Evolutionary conservation across 2,329 filamentous ascomycete genomes (phyloP), one percentile per base, ranked within the genome.

Genomic region (Hypoxylon sp.): DNA sequence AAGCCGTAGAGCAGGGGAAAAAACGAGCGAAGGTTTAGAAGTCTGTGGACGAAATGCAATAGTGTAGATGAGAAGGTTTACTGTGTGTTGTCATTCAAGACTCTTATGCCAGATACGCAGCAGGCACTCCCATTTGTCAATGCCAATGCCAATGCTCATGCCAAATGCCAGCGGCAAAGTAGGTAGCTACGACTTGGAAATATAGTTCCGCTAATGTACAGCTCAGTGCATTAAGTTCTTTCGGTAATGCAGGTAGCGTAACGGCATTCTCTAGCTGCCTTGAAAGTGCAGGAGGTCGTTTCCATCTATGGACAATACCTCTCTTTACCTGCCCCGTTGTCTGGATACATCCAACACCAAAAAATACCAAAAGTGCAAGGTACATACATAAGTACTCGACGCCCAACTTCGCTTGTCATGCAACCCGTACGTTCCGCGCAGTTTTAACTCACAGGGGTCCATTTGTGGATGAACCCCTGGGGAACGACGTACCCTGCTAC

Each of bases 171-270:
- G 28, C 28, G 28, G 28, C 28, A 30, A 6, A 67, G 60, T 43
- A 66, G 51, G 57, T 63, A 53, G 60, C 53, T 63, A 60, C 53
- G 32, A 66, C 38, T 49, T 38, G 48, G 51, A 50, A 65, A 64
- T 64, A 64, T 64, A 64, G 43, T 60, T 49, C 55, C 55, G 45
- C 55, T 56, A 60, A 62, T 69, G 67, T 69, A 69, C 55, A 66
- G 11, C 43, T 28, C 32, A 60, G 53, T 67, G 64, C 64, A 61
- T 68, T 32, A 55, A 61, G 62, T 46, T 55, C 55, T 67, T 19
- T 69, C 67, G 67, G 64, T 50, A 67, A 69, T 69, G 64, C 67
- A 67, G 34, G 65, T 68, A 65, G 68, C 68, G 68, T 63, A 68
- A 70, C 67, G 67, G 67, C 64, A 70, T 65, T 68, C 63, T 69